Evolutionary conservation across 2,329 filamentous ascomycete genomes (phyloP).

Genomic region (Fonsecaea erecta): DNA sequence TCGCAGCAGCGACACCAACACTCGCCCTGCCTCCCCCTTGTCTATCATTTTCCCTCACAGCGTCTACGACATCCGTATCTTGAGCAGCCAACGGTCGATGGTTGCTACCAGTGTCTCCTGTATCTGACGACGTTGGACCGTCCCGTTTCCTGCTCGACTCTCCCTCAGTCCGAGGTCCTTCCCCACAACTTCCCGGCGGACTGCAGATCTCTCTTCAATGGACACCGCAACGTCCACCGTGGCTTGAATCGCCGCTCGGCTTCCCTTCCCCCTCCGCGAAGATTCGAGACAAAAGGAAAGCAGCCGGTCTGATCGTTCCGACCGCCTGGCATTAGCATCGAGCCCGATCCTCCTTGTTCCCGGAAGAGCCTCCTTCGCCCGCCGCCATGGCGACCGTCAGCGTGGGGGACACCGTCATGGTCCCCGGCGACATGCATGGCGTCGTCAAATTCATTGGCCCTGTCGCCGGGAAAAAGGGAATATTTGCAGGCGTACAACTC

Average conservation of each 20-base stretch:
- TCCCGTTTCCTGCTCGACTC: background rate
- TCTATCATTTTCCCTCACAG: background rate
- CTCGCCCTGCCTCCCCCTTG: background rate
- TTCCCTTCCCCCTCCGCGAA: too few relatives aligned
- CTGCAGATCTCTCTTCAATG: conserved; percentile 1
- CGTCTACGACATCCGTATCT: background rate
- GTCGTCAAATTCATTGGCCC: conserved; percentile 85
- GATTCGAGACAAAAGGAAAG: background rate
- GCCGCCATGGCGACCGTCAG: conserved; percentile 32
- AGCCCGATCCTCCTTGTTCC: background rate
- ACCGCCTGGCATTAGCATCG: background rate
- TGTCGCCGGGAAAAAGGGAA: conserved; percentile 86
- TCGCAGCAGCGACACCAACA: background rate
- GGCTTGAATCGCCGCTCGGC: background rate
- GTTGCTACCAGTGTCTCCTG: background rate
- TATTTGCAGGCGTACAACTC: conserved; percentile 91
- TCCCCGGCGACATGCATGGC: conserved; percentile 79
- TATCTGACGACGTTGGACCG: background rate
- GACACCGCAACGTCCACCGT: background rate
- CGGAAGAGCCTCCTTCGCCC: background rate
- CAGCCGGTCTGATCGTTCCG: background rate
- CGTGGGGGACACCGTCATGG: conserved; percentile 38
- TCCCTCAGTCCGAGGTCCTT: background rate
- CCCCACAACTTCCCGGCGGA: background rate
- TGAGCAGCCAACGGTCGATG: background rate